Evolutionary conservation across 257 asterid genomes (phyloP), one percentile per base, ranked within the genome.

Genomic region (Solanum raphanifolium): DNA sequence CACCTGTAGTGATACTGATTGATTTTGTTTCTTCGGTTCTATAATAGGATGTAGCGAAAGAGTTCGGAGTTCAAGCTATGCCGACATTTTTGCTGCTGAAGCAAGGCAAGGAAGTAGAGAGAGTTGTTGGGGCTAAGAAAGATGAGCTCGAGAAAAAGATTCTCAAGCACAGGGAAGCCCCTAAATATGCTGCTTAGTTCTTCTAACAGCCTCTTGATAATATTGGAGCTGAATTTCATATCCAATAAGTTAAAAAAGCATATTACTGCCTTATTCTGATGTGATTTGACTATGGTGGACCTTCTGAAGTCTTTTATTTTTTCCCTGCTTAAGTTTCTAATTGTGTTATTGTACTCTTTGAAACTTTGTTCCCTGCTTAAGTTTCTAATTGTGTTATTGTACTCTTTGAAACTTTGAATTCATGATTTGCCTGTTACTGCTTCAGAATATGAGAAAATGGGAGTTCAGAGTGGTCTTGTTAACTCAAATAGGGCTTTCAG

Each of bases 131-230:
- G 87, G 95, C 95, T 16, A 89, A 90, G 88, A 94, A 92, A 85
- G 98, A 94, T 88, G 99, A 96, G 90, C 94, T 96, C 29, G 95
- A 94, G 92, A 83, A 89, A 75, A 95, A 94, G 89, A 94, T 96
- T 87, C 86, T 62, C 87, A 91, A 92, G 86, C 94, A 92, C 93
- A 93, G 95, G 93, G 98, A 93, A 91, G 94, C 83, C 83, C 99
- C 99, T 75, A 96, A 93, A 93, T 96, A 93, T 91, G 99, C 99
- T 90, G 98, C 99, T 86, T 95, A 87, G 90, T 36, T 36, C 13
- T 74, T 36, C 25, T 34, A 16, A 72, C 76, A 18, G 0, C 4
- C 41, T 72, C 43, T 35, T 73, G 46, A 18, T 76, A n/a, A 76
- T 75, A 75, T 76, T 43, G 60, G 65, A 27, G 66, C 85, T 81